Conservation (phyloP, 345 rosid species). For the Populus nigra region DNA sequence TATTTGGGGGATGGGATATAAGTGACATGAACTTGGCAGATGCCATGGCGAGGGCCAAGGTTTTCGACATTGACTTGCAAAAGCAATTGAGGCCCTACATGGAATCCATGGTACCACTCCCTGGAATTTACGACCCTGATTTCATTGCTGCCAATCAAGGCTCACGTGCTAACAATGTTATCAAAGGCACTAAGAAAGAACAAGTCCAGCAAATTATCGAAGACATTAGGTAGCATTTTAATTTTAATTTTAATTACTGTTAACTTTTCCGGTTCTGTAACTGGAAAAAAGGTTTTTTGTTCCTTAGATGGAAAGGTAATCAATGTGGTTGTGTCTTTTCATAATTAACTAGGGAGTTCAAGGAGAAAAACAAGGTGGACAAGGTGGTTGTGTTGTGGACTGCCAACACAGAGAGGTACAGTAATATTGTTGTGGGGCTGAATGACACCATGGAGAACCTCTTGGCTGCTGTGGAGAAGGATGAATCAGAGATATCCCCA, state of each 20-base stretch:
- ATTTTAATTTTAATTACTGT: not conserved
- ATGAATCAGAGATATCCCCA: constrained; percentile 92
- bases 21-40: constrained; percentile 95
- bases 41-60: constrained; percentile 92
- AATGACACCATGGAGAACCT: constrained; percentile 90
- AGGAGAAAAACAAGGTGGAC: constrained; percentile 80
- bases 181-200: constrained; percentile 83
- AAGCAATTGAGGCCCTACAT: constrained; percentile 93
- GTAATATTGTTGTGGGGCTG: constrained; percentile 74
- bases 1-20: constrained; percentile 99
- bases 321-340: not conserved
- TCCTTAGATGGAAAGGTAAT: not conserved
- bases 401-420: constrained; percentile 98
- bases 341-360: constrained; percentile 65
- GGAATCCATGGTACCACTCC: constrained; percentile 92
- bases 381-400: constrained; percentile 94
- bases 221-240: constrained; percentile 66
- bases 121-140: constrained; percentile 85
- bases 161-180: constrained; percentile 80
- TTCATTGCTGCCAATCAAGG: constrained; percentile 98
- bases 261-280: not conserved
- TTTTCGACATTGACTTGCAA: constrained; percentile 85
- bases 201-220: constrained; percentile 74
- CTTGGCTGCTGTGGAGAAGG: constrained; percentile 70
- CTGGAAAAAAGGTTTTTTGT: not conserved